Percentiles rank a stretch among this genome's conserved stretches.
These are phyloP conservation scores for Yamadazyma blattariae DNA, from an alignment of 1,139 yeast genomes.

Conservation along the genomic window DNA sequence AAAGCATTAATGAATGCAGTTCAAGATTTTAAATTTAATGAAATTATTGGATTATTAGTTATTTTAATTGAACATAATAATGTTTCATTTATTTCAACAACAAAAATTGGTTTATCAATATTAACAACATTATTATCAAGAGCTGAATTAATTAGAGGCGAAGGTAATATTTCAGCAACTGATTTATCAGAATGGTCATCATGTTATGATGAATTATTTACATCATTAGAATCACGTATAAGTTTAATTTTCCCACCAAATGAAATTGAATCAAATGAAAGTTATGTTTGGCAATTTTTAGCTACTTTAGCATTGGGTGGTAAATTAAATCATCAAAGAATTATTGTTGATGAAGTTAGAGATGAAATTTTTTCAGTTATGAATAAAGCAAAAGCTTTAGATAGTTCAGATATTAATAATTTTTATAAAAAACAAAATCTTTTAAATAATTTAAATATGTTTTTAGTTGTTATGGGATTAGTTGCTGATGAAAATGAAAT, in stretches of 20 bases:
- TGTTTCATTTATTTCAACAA: constrained; percentile 71
- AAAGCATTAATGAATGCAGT: constrained; percentile 84
- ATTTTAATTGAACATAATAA: constrained; percentile 71
- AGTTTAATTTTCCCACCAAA: constrained; percentile 81
- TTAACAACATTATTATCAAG: constrained; percentile 87
- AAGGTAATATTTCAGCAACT: constrained; percentile 58
- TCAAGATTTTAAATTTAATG: constrained; percentile 78
- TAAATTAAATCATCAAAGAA: constrained; percentile 87
- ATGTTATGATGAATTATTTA: constrained; percentile 80
- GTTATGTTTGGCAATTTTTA: constrained; percentile 93
- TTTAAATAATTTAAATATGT: constrained; percentile 81
- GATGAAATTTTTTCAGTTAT: constrained; percentile 91
- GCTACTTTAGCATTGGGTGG: constrained; percentile 95
- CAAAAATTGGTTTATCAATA: constrained; percentile 83
- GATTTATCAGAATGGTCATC: constrained; percentile 72
- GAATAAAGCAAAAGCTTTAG: constrained; percentile 72
- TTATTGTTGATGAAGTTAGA: constrained; percentile 91
- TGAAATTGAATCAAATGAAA: constrained; percentile 40
- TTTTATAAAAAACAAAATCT: constrained; percentile 60
- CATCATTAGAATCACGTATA: constrained; percentile 75
- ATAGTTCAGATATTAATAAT: constrained; percentile 51
- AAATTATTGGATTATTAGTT: constrained; percentile 78
- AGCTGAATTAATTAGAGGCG: constrained; percentile 91
- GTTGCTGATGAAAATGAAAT: constrained; percentile 75
- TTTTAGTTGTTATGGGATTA: constrained; percentile 94